Evolutionary conservation across 306 rosid genomes (phyloP), one percentile per base, ranked within the genome.

Genomic region (Sicyos baderoa): DNA sequence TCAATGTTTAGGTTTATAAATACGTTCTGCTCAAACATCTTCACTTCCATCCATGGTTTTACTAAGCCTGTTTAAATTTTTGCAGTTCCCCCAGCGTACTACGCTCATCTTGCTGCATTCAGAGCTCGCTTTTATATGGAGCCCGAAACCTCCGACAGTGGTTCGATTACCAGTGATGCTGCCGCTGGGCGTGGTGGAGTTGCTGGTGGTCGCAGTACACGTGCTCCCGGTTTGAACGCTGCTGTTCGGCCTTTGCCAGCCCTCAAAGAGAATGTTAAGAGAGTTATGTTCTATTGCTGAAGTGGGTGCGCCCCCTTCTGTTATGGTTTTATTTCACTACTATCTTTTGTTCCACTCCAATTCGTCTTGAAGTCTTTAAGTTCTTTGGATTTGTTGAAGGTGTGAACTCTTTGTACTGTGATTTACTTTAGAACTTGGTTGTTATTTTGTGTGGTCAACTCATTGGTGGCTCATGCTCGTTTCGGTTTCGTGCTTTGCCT

Each of bases 21-120:
- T 23, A 2, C 3, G 21, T 23, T 49, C 22, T 48, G 44, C 70
- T 27, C 18, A 2, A 22, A 7, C 22, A 4, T 48, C 53, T 49
- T 4, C 17, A 14, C 18, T 49, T 49, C 53, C 7, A 15, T 12
- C 14, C 68, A 5, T 5, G n/a, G 68, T 18, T 62, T 62, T 17
- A 15, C 19, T 65, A 12, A 42, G 10, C 44, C 23, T 45, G 54
- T 21, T 3, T 6, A 12, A 65, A 29, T 13, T 44, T 60, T 70
- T 74, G 74, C 96, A 94, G 97, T 94, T 62, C 99, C 99, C 6
- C 99, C 99, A 0, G 99, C 97, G 0, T 94, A 90, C 55, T 94
- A 94, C 42, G 99, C 99, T 0, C 99, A 94, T 72, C 77, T 94
- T 55, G 99, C 99, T 29, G 99, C 99, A 0, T 94, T 94, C 55